These are phyloP conservation scores for Lophiostoma macrostomum DNA, from an alignment of 495 filamentous ascomycete species.

Conservation along the genomic window DNA sequence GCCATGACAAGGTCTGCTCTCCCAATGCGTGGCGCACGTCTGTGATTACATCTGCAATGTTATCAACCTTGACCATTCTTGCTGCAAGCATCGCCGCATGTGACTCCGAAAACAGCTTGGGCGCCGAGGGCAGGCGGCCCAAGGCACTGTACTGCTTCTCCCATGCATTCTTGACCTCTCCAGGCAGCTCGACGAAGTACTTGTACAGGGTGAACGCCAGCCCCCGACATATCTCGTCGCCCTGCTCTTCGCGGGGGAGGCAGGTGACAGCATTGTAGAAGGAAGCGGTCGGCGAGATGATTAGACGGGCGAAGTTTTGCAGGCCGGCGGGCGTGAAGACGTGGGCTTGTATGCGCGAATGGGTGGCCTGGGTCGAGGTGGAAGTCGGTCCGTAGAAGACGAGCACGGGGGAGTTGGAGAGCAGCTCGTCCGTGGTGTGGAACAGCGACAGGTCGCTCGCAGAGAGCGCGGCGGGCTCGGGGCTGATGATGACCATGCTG, in stretches of 20 bases:
- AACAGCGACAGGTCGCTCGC: slow-evolving; percentile 76
- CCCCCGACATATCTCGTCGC: slow-evolving; percentile 82
- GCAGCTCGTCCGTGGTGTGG: slow-evolving; percentile 72
- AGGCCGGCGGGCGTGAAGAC: slow-evolving; percentile 85
- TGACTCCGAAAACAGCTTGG: slow-evolving; percentile 78
- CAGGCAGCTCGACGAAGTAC: slow-evolving; percentile 85
- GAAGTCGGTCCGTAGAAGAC: slow-evolving; percentile 84
- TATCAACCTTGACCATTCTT: slow-evolving; percentile 74
- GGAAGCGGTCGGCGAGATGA: slow-evolving; percentile 90
- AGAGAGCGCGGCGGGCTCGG: slow-evolving; percentile 61
- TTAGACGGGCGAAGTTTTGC: slow-evolving; percentile 82
- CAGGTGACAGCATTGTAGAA: slow-evolving; percentile 88
- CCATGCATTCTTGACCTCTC: slow-evolving; percentile 62
- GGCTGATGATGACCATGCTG: slow-evolving; percentile 65
- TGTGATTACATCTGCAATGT: slow-evolving; percentile 64
- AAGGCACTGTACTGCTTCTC: slow-evolving; percentile 34
- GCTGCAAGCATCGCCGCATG: slow-evolving; percentile 89
- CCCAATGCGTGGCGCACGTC: slow-evolving; percentile 69
- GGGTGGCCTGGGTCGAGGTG: slow-evolving; percentile 77
- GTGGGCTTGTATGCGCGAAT: slow-evolving; percentile 89
- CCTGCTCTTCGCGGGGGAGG: slow-evolving; percentile 90
- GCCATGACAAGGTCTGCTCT: slow-evolving; percentile 72
- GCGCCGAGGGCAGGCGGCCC: slow-evolving; percentile 55
- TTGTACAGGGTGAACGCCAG: slow-evolving; percentile 88
- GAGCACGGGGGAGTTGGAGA: slow-evolving; percentile 69